phyloP scores from a whole-genome alignment of 2,329 filamentous ascomycete species.

The Mycosphaerella sp. region DNA sequence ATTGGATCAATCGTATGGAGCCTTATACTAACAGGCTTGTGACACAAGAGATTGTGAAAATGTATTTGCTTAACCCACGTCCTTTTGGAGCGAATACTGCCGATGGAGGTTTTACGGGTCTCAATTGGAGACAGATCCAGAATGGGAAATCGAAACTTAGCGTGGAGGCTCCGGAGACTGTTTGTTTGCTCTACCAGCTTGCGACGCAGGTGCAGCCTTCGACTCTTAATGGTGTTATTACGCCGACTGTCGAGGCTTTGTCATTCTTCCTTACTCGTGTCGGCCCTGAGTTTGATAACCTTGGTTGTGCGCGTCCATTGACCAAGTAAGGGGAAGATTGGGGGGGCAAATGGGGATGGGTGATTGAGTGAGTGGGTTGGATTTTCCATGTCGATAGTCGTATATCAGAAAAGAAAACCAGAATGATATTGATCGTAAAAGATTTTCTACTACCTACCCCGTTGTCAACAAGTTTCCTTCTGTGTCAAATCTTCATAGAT shows the following conservation, averaged over 20 bases:
- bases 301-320: constrained; percentile 34
- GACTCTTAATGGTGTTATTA: constrained; percentile 35
- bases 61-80: constrained; percentile 37
- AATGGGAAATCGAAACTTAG: constrained; percentile 34
- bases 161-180: constrained; percentile 26
- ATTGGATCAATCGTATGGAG: constrained; percentile 34
- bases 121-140: constrained; percentile 37
- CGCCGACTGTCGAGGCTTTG: constrained; percentile 35
- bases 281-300: constrained; percentile 28
- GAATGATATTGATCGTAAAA: no score
- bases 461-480: no score
- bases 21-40: constrained; percentile 36
- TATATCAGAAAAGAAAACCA: no score
- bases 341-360: no score
- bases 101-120: constrained; percentile 5
- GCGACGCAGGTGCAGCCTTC: constrained; percentile 35
- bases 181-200: constrained; percentile 44
- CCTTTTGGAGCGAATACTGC: constrained; percentile 23
- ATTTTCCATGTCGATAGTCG: no score
- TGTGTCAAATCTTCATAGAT: no score
- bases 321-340: background rate
- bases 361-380: no score
- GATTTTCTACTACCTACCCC: no score
- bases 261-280: constrained; percentile 31
- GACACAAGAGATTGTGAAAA: constrained; percentile 36